Evolutionary conservation across 2,329 filamentous ascomycete species (phyloP).

Genomic region (Aspergillus sergii): DNA sequence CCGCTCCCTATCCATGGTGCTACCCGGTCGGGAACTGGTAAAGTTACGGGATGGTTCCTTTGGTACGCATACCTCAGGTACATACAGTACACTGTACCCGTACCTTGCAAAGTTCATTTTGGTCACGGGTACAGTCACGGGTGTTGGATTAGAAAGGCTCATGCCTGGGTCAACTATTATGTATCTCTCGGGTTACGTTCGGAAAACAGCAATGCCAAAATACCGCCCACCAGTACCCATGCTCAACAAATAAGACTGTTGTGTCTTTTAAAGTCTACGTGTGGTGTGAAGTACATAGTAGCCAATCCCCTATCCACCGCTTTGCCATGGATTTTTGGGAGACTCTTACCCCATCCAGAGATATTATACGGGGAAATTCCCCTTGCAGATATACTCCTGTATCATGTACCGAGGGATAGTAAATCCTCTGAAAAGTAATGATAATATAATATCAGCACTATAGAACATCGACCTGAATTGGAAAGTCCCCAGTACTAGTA

Average conservation of each 20-base stretch:
- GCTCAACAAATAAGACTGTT: neutral
- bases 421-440: neutral
- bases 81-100: neutral
- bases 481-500: neutral
- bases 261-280: neutral
- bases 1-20: neutral
- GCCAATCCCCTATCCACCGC: neutral
- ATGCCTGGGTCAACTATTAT: neutral
- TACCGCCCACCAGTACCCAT: neutral
- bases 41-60: conserved; percentile 14
- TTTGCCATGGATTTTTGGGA: neutral
- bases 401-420: neutral
- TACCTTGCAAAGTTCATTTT: neutral
- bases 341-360: neutral
- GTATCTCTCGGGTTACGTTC: conserved; percentile 13
- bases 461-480: neutral
- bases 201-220: conserved; percentile 7
- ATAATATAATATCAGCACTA: neutral
- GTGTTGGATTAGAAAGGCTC: neutral
- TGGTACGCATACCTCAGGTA: neutral
- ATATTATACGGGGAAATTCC: neutral
- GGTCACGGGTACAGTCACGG: neutral
- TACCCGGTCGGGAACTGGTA: neutral
- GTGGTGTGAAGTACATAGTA: neutral
- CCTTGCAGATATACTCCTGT: neutral